Evolutionary conservation across 805 yeast genomes (phyloP), one percentile per base, ranked within the genome.

Genomic region (Metschnikowia reukaufii): DNA sequence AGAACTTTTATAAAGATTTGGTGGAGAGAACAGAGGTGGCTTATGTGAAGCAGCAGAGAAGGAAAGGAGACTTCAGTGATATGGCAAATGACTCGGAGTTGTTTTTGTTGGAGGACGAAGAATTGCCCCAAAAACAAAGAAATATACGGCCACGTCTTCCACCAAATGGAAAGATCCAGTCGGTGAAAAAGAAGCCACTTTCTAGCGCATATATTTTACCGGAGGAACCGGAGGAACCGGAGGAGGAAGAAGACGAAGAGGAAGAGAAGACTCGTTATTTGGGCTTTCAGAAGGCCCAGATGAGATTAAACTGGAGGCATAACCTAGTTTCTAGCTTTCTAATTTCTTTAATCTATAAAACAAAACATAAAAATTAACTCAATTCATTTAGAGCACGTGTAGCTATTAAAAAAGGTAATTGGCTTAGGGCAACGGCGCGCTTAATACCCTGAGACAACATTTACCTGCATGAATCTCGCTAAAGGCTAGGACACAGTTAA

Each of bases 131-230:
- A 47, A 89, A 88, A 59, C 87, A 83, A 55, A 76, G 91, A 47
- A 83, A 83, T 51, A 76, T 77, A 23, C 75, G 91, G 54, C 85
- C 96, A 1, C 84, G 90, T 58, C 70, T 94, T 42, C 96, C 97
- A 10, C 96, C 97, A 6, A 86, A 88, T 25, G 97, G 97, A 31
- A 89, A 86, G 64, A 86, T 91, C 31, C 67, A 86, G 4, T 77
- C 80, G 0, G 67, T 79, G 5, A 89, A 88, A 67, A 88, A 84
- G 68, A 84, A 79, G 56, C 48, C 40, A 20, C 50, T 56, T 35
- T 34, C 50, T 13, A 42, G 38, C 7, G 55, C 57, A 10, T 54
- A 78, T 58, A 77, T 84, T 4, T 40, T 55, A 18, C 51, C 50
- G 13, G 49, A 36, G 30, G 33, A 36, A 15, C 33, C 30, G 18